A percentile compares a stretch with the other conserved stretches of the same genome.
phyloP scores from a whole-genome alignment of 2,329 filamentous ascomycete genomes.

The Stagonosporopsis cucurbitacearum region DNA sequence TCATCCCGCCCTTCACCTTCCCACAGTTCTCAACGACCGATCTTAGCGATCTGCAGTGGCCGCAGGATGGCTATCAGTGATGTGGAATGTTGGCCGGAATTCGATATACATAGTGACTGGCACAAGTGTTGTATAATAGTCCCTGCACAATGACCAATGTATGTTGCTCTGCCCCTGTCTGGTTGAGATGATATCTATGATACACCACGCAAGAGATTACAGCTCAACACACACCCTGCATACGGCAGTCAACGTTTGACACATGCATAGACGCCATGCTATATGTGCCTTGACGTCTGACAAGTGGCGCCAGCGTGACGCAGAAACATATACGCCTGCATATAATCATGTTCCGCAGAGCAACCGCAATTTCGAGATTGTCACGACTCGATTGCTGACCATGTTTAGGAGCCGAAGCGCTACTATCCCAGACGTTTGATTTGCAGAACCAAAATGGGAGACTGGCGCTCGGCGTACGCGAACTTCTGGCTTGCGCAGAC shows the following conservation, averaged over 20 bases:
- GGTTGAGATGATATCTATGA: not conserved
- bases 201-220: not conserved
- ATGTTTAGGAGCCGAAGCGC: not conserved
- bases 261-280: not conserved
- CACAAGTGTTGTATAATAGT: not conserved
- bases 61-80: slow-evolving; percentile 8
- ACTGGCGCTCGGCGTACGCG: not conserved
- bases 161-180: not conserved
- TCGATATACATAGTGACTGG: not conserved
- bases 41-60: slow-evolving; percentile 32
- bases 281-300: not conserved
- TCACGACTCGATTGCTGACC: not conserved
- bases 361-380: not conserved
- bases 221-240: slow-evolving; percentile 1
- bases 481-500: slow-evolving; percentile 3
- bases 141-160: too few species aligned
- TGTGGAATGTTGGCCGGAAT: too few species aligned
- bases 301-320: slow-evolving; percentile 1
- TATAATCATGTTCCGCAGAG: not conserved
- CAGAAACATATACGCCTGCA: not conserved
- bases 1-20: slow-evolving; percentile 47
- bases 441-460: slow-evolving; percentile 2
- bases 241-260: not conserved
- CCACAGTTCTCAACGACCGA: slow-evolving; percentile 34
- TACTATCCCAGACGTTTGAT: not conserved